phyloP scores from a whole-genome alignment of 139 green algal genomes.

The Nannochloris sp. region DNA sequence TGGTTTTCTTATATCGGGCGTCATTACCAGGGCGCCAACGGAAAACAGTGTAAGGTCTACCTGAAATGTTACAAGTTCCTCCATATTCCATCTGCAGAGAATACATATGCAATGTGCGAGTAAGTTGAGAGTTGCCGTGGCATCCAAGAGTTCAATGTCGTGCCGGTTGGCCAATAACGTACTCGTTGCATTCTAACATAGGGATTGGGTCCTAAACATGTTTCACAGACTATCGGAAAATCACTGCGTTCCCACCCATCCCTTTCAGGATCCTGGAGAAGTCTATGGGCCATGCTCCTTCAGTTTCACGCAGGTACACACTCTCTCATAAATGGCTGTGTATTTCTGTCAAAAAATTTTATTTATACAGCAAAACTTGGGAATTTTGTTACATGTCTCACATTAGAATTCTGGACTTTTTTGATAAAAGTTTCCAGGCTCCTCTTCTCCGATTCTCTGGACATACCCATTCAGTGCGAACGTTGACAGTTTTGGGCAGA shows the following conservation, averaged over 20 bases:
- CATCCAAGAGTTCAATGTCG: neutral
- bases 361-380: too few relatives aligned
- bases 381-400: neutral
- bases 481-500: constrained; percentile 20
- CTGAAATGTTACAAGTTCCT: constrained; percentile 81
- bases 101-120: neutral
- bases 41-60: constrained; percentile 86
- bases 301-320: too few relatives aligned
- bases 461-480: constrained; percentile 21
- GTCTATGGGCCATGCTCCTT: constrained; percentile 25
- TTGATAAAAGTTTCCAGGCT: constrained; percentile 24
- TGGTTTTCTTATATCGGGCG: constrained; percentile 94
- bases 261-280: constrained; percentile 69
- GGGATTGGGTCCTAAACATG: constrained; percentile 93
- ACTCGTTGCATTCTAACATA: constrained; percentile 96
- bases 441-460: neutral
- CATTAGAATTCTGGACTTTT: constrained; percentile 25
- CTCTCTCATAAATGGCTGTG: too few relatives aligned
- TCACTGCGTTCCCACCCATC: constrained; percentile 89
- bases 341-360: too few relatives aligned
- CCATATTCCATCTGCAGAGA: constrained; percentile 72
- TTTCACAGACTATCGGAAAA: constrained; percentile 97
- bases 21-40: constrained; percentile 80
- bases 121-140: neutral
- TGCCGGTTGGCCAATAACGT: constrained; percentile 10